These are phyloP conservation scores for Naganishia vishniacii DNA, from an alignment of 768 basidiomycete genomes.

Conservation along the genomic window DNA sequence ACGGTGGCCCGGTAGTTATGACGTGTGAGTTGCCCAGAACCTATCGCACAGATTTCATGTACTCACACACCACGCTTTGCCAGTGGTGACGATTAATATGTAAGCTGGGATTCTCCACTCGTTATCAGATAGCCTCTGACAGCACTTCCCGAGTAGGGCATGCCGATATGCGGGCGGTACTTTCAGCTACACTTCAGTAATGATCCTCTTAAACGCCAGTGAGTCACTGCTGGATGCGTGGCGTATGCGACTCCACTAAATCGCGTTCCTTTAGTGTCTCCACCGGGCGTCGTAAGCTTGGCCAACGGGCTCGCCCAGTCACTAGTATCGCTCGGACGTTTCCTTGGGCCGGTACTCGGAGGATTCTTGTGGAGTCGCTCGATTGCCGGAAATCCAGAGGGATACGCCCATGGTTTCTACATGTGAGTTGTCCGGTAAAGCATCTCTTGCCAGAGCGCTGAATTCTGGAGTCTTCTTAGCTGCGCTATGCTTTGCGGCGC, in stretches of 20 bases:
- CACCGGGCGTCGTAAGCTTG: constrained; percentile 77
- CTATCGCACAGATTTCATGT: constrained; percentile 3
- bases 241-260: too few relatives aligned
- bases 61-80: background rate
- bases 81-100: constrained; percentile 75
- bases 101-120: constrained; percentile 50
- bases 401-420: constrained; percentile 42
- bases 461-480: background rate
- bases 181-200: constrained; percentile 83
- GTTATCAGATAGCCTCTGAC: constrained; percentile 23
- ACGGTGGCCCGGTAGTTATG: constrained; percentile 77
- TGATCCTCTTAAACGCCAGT: constrained; percentile 59
- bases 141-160: constrained; percentile 55
- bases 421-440: constrained; percentile 24
- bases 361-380: constrained; percentile 40
- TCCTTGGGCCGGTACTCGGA: constrained; percentile 62
- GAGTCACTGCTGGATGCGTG: constrained; percentile 1
- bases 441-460: too few relatives aligned
- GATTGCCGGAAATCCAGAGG: constrained; percentile 43
- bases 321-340: constrained; percentile 86
- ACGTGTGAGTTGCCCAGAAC: constrained; percentile 40
- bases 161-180: constrained; percentile 80
- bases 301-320: constrained; percentile 96
- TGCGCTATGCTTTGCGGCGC: constrained; percentile 18
- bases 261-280: constrained; percentile 60